These are phyloP conservation scores for Phytophthora meadii DNA, from an alignment of 352 stramenopile species.

Conservation along the genomic window DNA sequence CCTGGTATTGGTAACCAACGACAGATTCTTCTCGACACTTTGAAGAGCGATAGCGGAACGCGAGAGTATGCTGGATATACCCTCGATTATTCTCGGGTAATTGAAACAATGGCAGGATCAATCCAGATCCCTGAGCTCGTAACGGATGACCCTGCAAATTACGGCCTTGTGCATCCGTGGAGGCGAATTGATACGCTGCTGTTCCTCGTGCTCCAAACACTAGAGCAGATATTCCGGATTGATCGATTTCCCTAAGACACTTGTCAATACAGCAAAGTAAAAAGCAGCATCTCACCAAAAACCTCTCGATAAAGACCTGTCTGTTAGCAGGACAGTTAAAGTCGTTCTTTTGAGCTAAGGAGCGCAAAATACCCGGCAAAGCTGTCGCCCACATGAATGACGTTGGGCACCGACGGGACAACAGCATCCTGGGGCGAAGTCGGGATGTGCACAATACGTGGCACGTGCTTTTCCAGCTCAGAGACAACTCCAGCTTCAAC, in stretches of 20 bases:
- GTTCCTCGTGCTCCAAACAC: slow-evolving; percentile 49
- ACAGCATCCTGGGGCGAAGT: slow-evolving; percentile 32
- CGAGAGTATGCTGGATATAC: slow-evolving; percentile 26
- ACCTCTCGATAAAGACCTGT: slow-evolving; percentile 6
- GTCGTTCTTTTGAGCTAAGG: slow-evolving; percentile 46
- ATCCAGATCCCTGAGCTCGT: slow-evolving; percentile 52
- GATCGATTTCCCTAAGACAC: slow-evolving; percentile 45
- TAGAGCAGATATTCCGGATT: slow-evolving; percentile 67
- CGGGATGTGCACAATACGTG: slow-evolving; percentile 72
- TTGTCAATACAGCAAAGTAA: slow-evolving; percentile 13
- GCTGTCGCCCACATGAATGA: slow-evolving; percentile 72
- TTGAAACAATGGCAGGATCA: slow-evolving; percentile 38
- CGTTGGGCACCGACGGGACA: slow-evolving; percentile 35
- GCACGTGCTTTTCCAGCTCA: slow-evolving; percentile 81
- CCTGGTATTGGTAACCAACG: slow-evolving; percentile 21
- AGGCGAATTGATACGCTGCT: slow-evolving; percentile 57
- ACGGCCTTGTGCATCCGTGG: slow-evolving; percentile 63
- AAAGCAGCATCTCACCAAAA: slow-evolving; percentile 2
- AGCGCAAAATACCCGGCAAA: slow-evolving; percentile 77
- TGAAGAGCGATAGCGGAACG: too few species aligned
- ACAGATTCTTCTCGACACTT: slow-evolving; percentile 36
- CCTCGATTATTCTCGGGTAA: slow-evolving; percentile 36
- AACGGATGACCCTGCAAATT: slow-evolving; percentile 38
- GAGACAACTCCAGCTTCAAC: slow-evolving; percentile 62
- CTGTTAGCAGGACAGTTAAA: slow-evolving; percentile 34